These are phyloP conservation scores for Rhazya stricta DNA, from an alignment of 257 asterid genomes.

Conservation along the genomic window DNA sequence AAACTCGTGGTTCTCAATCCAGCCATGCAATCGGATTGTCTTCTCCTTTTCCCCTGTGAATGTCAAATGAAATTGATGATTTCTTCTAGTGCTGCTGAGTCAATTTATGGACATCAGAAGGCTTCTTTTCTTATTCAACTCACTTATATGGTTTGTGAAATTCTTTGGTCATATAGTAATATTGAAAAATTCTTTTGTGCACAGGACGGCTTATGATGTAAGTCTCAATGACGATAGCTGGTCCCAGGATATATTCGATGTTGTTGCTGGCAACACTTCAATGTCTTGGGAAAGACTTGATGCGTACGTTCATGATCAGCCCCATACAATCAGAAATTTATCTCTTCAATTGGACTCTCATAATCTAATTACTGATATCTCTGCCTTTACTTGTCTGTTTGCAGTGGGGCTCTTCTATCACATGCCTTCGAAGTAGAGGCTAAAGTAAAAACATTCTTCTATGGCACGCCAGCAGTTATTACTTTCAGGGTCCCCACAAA, in stretches of 20 bases:
- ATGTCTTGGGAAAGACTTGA: conserved; percentile 94
- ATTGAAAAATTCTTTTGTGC: conserved; percentile 9
- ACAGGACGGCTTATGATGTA: conserved; percentile 90
- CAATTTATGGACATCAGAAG: neutral
- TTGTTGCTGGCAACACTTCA: conserved; percentile 75
- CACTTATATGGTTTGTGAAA: neutral
- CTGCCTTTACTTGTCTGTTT: conserved; percentile 16
- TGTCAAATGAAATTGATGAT: neutral
- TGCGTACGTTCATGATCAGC: conserved; percentile 48
- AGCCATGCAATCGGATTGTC: neutral
- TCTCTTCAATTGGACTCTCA: neutral
- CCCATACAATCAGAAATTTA: neutral
- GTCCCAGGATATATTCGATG: conserved; percentile 54
- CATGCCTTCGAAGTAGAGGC: conserved; percentile 92
- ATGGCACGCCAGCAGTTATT: conserved; percentile 72
- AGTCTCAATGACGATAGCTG: conserved; percentile 75
- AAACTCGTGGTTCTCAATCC: neutral
- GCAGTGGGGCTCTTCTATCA: conserved; percentile 66
- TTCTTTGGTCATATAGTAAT: conserved; percentile 8
- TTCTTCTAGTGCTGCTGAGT: neutral
- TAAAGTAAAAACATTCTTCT: conserved; percentile 50
- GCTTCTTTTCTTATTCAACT: neutral
- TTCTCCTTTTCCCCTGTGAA: neutral
- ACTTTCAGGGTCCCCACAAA: conserved; percentile 85
- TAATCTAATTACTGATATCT: neutral